Evolutionary conservation across 2,329 filamentous ascomycete genomes (phyloP), one percentile per base, ranked within the genome.

Genomic region (Fusarium sp.): DNA sequence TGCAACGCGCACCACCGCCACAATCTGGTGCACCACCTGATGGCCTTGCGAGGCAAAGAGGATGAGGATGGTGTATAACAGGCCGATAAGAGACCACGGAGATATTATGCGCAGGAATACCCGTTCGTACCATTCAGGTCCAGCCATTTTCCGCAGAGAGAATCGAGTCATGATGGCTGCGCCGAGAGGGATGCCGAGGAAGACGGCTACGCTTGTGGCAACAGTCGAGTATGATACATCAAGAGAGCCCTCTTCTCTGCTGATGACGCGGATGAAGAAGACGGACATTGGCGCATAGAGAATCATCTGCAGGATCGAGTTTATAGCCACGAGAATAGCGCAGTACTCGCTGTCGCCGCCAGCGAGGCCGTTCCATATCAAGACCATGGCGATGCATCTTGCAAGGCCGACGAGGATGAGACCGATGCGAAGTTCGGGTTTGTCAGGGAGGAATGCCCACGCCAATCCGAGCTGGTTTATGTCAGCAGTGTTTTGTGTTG

Each of bases 61-160:
- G 1, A 96, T 88, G 7, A 95, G 76, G 67, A 97, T 95, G 1
- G 92, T 96, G 79, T 93, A 96, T 1, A 97, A 79, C 6, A 97
- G 82, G 1, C 92, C 93, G 64, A 96, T 85, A 3, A 97, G 82
- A 0, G 91, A 94, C 82, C 86, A 89, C 0, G 92, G 93, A 0
- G 87, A 84, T 3, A 87, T 80, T 72, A 84, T 88, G 31, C 83
- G 85, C n/a, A 96, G 73, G 73, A 96, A 95, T 4, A 84, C 80
- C 3, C 79, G 73, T 34, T 91, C 82, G 72, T 93, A 96, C 80
- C 85, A 89, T 1, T 78, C 76, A 2, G 81, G 74, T 4, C 87
- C 85, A 5, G 83, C 73, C 1, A 88, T 38, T 0, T 71, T 76
- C 3, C 87, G 83, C 6, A 96, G 75, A 0, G 73, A 70, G 59